Evolutionary conservation across 208 protist species (phyloP).

Genomic region (Lotmaria passim): DNA sequence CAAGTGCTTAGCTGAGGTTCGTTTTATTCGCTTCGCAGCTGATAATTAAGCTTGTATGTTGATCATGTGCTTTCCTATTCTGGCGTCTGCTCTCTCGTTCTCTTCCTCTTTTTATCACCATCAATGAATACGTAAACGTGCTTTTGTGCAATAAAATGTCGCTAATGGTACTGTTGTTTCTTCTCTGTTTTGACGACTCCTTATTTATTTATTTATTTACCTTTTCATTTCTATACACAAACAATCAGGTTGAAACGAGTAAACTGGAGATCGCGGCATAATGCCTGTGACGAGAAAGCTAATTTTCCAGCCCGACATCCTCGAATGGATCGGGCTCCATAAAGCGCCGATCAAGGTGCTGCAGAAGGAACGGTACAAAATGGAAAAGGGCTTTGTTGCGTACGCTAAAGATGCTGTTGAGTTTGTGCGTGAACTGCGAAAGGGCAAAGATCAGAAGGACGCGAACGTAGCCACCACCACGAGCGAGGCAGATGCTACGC

Average conservation of each 20-base stretch:
- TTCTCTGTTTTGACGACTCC: too few relatives aligned
- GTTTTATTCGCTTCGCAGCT: too few relatives aligned
- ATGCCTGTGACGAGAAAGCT: constrained; percentile 43
- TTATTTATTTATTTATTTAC: background rate
- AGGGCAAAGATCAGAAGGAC: constrained; percentile 7
- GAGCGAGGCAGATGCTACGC: constrained; percentile 16
- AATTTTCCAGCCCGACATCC: constrained; percentile 71
- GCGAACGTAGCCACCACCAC: constrained; percentile 6
- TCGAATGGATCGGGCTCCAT: constrained; percentile 70
- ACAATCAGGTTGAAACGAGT: too few relatives aligned
- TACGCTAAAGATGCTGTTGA: constrained; percentile 66
- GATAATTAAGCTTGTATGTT: too few relatives aligned
- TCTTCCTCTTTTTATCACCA: too few relatives aligned
- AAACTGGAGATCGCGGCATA: constrained; percentile 4
- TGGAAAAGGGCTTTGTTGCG: constrained; percentile 84
- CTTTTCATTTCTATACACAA: background rate
- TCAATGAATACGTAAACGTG: too few relatives aligned
- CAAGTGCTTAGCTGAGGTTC: too few relatives aligned
- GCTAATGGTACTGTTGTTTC: constrained; percentile 8
- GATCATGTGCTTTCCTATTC: too few relatives aligned
- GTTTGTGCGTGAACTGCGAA: constrained; percentile 33
- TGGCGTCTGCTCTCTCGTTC: too few relatives aligned
- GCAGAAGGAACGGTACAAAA: constrained; percentile 54
- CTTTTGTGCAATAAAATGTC: constrained; percentile 6
- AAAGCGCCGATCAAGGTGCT: constrained; percentile 40